These are phyloP conservation scores for Metarhizium anisopliae DNA, from an alignment of 2,329 filamentous ascomycete species.

Conservation along the genomic window DNA sequence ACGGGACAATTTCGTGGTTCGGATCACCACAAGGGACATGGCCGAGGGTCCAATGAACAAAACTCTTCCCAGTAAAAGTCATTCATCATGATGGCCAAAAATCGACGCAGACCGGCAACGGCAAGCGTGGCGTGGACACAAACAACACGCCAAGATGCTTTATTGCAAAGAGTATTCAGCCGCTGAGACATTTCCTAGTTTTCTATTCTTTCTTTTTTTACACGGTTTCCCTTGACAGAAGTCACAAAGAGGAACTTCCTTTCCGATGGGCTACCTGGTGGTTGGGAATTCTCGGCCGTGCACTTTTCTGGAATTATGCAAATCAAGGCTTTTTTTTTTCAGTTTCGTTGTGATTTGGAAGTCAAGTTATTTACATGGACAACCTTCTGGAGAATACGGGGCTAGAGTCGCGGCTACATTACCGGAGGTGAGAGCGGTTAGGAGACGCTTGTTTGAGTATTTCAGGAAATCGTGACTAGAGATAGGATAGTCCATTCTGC, in stretches of 20 bases:
- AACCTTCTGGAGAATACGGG: not conserved
- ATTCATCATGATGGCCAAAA: not conserved
- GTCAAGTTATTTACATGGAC: not conserved
- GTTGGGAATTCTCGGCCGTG: not conserved
- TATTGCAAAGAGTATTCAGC: too few relatives aligned
- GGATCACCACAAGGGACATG: not conserved
- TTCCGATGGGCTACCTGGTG: too few relatives aligned
- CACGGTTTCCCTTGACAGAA: too few relatives aligned
- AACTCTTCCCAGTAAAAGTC: not conserved
- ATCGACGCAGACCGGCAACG: not conserved
- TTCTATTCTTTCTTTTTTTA: too few relatives aligned
- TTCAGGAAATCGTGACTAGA: conserved; percentile 6
- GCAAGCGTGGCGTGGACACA: too few relatives aligned
- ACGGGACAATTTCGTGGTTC: not conserved
- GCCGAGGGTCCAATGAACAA: not conserved
- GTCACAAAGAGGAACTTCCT: too few relatives aligned
- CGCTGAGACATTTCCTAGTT: too few relatives aligned
- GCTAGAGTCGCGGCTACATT: not conserved
- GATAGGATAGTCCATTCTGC: conserved; percentile 4
- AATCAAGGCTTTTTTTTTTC: not conserved
- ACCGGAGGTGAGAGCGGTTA: not conserved
- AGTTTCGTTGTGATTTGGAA: not conserved
- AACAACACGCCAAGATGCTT: too few relatives aligned
- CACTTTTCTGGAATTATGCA: not conserved
- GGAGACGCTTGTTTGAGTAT: conserved; percentile 1